These are phyloP conservation scores for Cercis canadensis DNA, from an alignment of 306 rosid species.

Conservation along the genomic window DNA sequence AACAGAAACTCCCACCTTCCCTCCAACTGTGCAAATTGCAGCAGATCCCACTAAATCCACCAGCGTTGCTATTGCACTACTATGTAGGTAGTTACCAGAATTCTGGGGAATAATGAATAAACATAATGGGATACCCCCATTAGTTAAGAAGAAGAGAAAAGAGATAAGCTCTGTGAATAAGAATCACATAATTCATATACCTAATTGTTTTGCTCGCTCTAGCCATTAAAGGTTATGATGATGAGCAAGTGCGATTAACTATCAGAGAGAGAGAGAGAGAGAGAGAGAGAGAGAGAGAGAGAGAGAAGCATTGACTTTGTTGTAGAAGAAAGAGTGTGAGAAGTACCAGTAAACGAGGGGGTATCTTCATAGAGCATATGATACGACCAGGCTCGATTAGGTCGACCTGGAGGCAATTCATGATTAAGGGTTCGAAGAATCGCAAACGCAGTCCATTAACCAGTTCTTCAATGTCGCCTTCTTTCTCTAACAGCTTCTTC, in stretches of 20 bases:
- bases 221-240: too few species aligned
- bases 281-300: too few species aligned
- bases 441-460: slow-evolving; percentile 57
- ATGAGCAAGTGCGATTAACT: too few species aligned
- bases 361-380: slow-evolving; percentile 71
- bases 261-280: too few species aligned
- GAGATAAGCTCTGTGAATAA: too few species aligned
- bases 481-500: slow-evolving; percentile 58
- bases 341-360: slow-evolving; percentile 63
- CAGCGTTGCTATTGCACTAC: slow-evolving; percentile 82
- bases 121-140: too few species aligned
- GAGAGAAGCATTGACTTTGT: too few species aligned
- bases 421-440: slow-evolving; percentile 59
- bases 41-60: slow-evolving; percentile 87
- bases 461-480: slow-evolving; percentile 41
- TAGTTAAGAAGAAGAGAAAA: too few species aligned
- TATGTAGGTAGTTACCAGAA: slow-evolving; percentile 72
- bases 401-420: slow-evolving; percentile 59
- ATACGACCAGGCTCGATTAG: slow-evolving; percentile 68
- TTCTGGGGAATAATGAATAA: slow-evolving; percentile 37
- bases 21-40: slow-evolving; percentile 62
- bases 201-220: too few species aligned
- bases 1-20: slow-evolving; percentile 65
- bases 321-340: too few species aligned
- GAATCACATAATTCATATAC: too few species aligned